Evolutionary conservation across 2,329 filamentous ascomycete species (phyloP).

Genomic region (Ceratocystis huliohia): DNA sequence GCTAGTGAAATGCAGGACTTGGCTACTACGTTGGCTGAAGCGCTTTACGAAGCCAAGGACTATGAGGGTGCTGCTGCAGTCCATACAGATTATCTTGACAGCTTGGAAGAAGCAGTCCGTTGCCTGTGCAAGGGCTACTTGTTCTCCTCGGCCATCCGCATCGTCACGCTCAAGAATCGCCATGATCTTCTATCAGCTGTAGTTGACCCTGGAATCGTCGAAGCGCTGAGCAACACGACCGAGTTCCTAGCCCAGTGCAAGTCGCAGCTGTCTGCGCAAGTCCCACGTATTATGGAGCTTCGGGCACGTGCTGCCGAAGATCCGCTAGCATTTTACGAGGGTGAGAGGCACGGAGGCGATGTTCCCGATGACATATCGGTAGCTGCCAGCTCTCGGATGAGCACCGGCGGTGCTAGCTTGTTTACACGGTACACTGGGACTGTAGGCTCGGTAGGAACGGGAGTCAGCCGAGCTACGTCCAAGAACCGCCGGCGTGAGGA

Average conservation of each 20-base stretch:
- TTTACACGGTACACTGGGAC: conserved; percentile 87
- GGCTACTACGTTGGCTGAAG: conserved; percentile 63
- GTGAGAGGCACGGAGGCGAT: conserved; percentile 54
- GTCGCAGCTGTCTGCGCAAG: conserved; percentile 67
- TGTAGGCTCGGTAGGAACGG: conserved; percentile 56
- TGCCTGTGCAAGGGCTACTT: conserved; percentile 75
- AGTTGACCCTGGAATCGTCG: conserved; percentile 67
- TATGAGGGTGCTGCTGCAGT: conserved; percentile 68
- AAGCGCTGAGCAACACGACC: conserved; percentile 68
- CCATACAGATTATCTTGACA: conserved; percentile 65
- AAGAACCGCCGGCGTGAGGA: conserved; percentile 86
- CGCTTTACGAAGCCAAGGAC: conserved; percentile 72
- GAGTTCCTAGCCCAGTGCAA: conserved; percentile 92
- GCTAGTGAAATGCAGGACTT: conserved; percentile 50
- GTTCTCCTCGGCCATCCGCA: conserved; percentile 78
- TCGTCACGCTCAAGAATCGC: conserved; percentile 50
- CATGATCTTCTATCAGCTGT: conserved; percentile 51
- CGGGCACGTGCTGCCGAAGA: conserved; percentile 70
- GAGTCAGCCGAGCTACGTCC: conserved; percentile 63
- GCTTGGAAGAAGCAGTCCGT: conserved; percentile 56
- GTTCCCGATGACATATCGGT: conserved; percentile 87
- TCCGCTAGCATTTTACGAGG: conserved; percentile 79
- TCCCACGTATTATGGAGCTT: conserved; percentile 74
- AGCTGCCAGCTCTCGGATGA: conserved; percentile 66
- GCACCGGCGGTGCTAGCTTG: conserved; percentile 63